Base-by-base conservation (phyloP, 331 rosid species). In the Acacia pycnantha region DNA sequence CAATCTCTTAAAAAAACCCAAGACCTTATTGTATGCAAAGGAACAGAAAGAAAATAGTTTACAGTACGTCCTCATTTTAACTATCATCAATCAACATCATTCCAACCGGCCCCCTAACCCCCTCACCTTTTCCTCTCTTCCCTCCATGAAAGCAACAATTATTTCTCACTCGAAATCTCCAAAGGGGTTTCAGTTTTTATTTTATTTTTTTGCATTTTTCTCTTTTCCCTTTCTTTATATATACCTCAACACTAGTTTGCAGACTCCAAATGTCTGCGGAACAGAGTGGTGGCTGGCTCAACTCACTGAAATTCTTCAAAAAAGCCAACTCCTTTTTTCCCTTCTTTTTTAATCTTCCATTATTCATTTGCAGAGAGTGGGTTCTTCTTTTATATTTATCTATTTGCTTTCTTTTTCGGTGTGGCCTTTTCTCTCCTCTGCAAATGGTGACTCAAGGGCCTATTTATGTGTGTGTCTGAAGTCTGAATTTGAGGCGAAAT, bases 381-480 rank as follows among this genome's bases (percentile, higher is more conserved):
- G 44, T 19, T 41, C 10, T 40, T 41, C 27, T 41, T 69, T 58
- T 62, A 62, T 62, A 26, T 62, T 62, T 62, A 62, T 62, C 27
- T 44, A 11, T 50, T 85, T 61, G 35, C 77, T 70, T 56, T 50
- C 43, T 22, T 51, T 33, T 80, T 91, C 86, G 83, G 87, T 87
- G 22, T 84, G 74, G 37, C 72, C 74, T 66, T 61, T 56, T 78
- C 56, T 14, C 24, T 61, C 62, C 58, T 70, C 22, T 44, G 69
- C 79, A 83, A 74, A 85, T 78, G 87, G 83, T 89, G 84, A 88
- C 85, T 89, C 84, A 86, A 89, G 86, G 91, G 85, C 80, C 91
- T 90, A 86, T 91, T 90, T 82, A 87, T 89, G 79, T 80, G 81
- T 80, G 80, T 81, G 51, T 78, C 72, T 62, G 84, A 75, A 79